Conservation (phyloP, 2,329 filamentous ascomycete species). For the Madurella fahalii region DNA sequence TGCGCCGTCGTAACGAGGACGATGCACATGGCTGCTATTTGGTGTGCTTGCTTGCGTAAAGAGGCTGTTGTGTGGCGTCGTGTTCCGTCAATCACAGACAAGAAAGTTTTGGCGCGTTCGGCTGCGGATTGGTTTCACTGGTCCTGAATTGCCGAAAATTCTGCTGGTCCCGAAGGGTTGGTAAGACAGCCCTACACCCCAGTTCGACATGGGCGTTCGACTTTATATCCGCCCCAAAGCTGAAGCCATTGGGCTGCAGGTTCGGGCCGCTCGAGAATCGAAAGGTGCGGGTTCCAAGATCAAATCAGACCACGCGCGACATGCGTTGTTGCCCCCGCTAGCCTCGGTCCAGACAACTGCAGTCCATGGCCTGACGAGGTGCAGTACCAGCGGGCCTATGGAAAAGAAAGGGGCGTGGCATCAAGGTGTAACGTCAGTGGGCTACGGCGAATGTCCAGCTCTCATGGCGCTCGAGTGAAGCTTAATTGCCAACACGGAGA, state of each 20-base stretch:
- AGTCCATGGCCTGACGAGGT: not conserved
- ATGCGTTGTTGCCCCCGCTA: constrained; percentile 1
- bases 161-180: not conserved
- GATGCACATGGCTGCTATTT: constrained; percentile 61
- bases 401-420: not conserved
- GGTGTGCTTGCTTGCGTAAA: not conserved
- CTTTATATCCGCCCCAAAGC: not conserved
- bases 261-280: not conserved
- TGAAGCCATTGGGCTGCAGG: not conserved
- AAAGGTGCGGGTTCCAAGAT: not conserved
- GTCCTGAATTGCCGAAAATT: not conserved
- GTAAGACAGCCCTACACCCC: no score
- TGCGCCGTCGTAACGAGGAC: constrained; percentile 71
- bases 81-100: not conserved
- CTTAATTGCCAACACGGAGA: no score
- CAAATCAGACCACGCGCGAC: constrained; percentile 6
- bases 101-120: not conserved
- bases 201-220: not conserved
- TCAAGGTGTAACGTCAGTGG: no score
- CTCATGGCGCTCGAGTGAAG: no score
- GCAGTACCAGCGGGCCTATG: no score
- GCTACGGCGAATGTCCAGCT: no score
- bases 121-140: not conserved
- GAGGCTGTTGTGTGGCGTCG: not conserved
- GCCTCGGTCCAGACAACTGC: not conserved